These are phyloP conservation scores for Bonnemaisonia californica DNA, from an alignment of 31 red algal genomes.

Conservation along the genomic window DNA sequence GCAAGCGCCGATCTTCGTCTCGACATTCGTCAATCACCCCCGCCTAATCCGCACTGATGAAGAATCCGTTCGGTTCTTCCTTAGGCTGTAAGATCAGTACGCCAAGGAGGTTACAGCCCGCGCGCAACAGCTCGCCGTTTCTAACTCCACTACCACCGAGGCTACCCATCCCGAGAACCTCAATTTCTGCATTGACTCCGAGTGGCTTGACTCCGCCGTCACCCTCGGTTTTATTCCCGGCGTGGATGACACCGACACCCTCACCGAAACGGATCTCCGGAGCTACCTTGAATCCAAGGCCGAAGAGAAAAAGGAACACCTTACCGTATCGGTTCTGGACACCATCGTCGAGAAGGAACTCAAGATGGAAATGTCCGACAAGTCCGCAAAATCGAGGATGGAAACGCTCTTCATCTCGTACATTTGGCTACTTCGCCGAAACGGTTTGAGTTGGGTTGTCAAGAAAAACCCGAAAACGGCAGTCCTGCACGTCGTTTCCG, in stretches of 20 bases:
- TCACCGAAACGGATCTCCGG: slow-evolving; percentile 13
- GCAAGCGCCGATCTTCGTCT: no score
- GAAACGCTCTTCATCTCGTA: slow-evolving; percentile 13
- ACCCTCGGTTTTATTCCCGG: slow-evolving; percentile 1
- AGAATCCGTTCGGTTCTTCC: neutral
- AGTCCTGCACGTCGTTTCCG: neutral
- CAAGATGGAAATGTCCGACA: slow-evolving; percentile 6
- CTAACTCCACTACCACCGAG: neutral
- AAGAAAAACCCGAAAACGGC: neutral
- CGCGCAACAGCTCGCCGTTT: neutral
- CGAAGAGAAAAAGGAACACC: slow-evolving; percentile 29
- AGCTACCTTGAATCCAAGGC: slow-evolving; percentile 14
- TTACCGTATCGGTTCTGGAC: slow-evolving; percentile 14
- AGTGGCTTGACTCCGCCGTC: slow-evolving; percentile 16
- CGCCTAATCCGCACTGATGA: neutral
- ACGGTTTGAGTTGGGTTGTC: slow-evolving; percentile 3
- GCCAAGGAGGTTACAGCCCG: neutral
- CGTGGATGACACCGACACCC: neutral
- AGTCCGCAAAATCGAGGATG: slow-evolving; percentile 2
- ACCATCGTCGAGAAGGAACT: slow-evolving; percentile 16
- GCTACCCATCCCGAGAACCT: neutral
- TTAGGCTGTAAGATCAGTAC: slow-evolving; percentile 20
- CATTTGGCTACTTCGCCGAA: neutral
- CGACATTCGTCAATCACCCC: neutral
- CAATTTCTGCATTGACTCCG: slow-evolving; percentile 29